Evolutionary conservation across 139 green algal species (phyloP), one percentile per base, ranked within the genome.

Genomic region (Gonium pectorale): DNA sequence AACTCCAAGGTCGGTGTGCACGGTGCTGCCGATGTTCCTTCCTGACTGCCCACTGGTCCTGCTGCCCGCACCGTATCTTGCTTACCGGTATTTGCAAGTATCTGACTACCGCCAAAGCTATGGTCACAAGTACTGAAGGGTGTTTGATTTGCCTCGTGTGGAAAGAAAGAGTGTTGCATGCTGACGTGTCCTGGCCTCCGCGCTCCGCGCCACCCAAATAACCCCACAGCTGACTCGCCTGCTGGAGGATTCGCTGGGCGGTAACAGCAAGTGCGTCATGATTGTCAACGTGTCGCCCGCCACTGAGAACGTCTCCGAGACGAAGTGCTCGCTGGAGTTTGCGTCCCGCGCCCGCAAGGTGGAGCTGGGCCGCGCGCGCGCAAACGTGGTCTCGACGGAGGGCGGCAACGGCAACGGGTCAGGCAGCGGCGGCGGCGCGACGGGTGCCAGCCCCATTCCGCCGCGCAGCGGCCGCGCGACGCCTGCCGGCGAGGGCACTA

Each of bases 301-400:
- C 2, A 46, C 73, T 15, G 87, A 90, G 22, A 94, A 94, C 56
- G 89, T 89, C 3, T 43, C 68, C 27, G 93, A 96, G 86, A 94
- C 89, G 29, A 88, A 91, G 60, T 95, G 90, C 87, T 93, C 89
- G 0, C 79, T 95, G 4, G 91, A 93, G 62, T 96, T 96, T 89
- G 93, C 93, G 4, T 91, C 90, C 8, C 64, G 90, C 6, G 91
- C 90, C 29, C 86, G 89, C 26, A 93, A 93, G 87, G 91, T 94
- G 31, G 87, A 90, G 80, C 83, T 88, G 11, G 87, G 83, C 27
- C 60, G 79, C 15, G 86, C 86, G 1, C 60, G 54, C 22, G 52
- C 54, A 21, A 84, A 84, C 63, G 43, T 83, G n/a, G 40, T 51
- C 0, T 56, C 60, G 24, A 26, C 40, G 15, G 77, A 31, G 0